Percentiles rank a stretch among this genome's conserved stretches.
Evolutionary conservation across 768 basidiomycete species (phyloP).

Genomic region (Mycena belliarum): DNA sequence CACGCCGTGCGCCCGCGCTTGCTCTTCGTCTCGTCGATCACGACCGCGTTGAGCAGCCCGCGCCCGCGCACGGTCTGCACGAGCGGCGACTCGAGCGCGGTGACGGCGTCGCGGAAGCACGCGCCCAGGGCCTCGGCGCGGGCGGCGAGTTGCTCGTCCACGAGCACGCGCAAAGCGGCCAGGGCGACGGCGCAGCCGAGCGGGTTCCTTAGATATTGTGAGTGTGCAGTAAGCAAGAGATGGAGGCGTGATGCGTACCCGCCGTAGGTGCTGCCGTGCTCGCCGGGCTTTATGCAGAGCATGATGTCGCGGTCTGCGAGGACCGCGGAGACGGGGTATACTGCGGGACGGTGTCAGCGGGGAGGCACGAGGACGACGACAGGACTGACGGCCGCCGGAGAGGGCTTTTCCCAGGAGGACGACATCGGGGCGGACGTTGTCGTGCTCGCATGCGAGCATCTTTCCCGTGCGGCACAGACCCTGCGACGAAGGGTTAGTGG

Average conservation of each 20-base stretch:
- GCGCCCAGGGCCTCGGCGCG: conserved; percentile 80
- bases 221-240: neutral
- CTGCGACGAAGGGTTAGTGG: neutral
- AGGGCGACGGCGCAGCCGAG: conserved; percentile 96
- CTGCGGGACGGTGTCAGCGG: conserved; percentile 38
- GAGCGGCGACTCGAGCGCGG: conserved; percentile 65
- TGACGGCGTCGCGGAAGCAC: conserved; percentile 69
- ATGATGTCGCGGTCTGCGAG: conserved; percentile 90
- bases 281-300: conserved; percentile 92
- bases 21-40: conserved; percentile 85
- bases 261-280: conserved; percentile 96
- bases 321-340: conserved; percentile 96
- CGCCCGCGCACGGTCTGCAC: conserved; percentile 80
- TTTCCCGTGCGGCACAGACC: conserved; percentile 53
- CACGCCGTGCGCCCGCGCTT: conserved; percentile 83
- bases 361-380: neutral
- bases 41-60: conserved; percentile 90
- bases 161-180: conserved; percentile 87
- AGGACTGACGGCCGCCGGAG: conserved; percentile 81
- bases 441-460: conserved; percentile 89
- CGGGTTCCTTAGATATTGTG: conserved; percentile 63
- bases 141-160: conserved; percentile 82
- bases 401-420: conserved; percentile 95
- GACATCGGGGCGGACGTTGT: conserved; percentile 86
- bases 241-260: conserved; percentile 55